A percentile compares a stretch with the other conserved stretches of the same genome.
Conservation (phyloP, 352 stramenopile species). For the Pythium vanterpoolii region DNA sequence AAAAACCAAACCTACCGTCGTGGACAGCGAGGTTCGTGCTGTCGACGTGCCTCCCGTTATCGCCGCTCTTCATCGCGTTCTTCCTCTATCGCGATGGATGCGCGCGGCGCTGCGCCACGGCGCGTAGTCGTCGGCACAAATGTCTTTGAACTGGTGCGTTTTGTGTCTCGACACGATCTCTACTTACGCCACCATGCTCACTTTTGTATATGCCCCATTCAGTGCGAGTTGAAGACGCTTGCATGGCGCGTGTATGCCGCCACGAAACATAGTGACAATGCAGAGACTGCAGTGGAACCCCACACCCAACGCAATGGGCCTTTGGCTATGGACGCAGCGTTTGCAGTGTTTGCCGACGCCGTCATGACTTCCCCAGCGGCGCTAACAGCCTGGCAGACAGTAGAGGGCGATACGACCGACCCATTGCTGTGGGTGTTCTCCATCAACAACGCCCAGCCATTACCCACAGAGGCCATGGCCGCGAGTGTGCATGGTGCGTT, state of each 20-base stretch:
- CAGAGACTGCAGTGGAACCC: background rate
- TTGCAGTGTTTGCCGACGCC: constrained; percentile 6
- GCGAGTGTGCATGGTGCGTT: constrained; percentile 6
- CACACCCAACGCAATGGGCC: background rate
- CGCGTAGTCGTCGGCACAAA: constrained; percentile 11
- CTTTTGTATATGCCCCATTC: background rate
- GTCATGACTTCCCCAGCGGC: constrained; percentile 2
- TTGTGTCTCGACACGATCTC: background rate
- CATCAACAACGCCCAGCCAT: constrained; percentile 12
- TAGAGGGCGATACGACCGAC: background rate
- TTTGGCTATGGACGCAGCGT: background rate
- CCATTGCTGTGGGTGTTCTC: constrained; percentile 16
- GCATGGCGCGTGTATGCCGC: constrained; percentile 16
- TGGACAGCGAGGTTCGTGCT: too few species aligned
- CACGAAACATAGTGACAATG: background rate
- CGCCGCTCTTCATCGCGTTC: background rate
- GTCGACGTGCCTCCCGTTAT: too few species aligned
- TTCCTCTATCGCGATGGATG: constrained; percentile 6
- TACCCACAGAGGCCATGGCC: background rate
- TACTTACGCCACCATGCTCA: background rate
- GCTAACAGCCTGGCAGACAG: constrained; percentile 17
- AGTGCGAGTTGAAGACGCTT: constrained; percentile 19
- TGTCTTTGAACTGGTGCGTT: constrained; percentile 25
- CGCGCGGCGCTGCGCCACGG: background rate
- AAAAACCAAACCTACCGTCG: too few species aligned